Evolutionary conservation across 1,284 basidiomycete species (phyloP).

Genomic region (Hymenochaete sp.): DNA sequence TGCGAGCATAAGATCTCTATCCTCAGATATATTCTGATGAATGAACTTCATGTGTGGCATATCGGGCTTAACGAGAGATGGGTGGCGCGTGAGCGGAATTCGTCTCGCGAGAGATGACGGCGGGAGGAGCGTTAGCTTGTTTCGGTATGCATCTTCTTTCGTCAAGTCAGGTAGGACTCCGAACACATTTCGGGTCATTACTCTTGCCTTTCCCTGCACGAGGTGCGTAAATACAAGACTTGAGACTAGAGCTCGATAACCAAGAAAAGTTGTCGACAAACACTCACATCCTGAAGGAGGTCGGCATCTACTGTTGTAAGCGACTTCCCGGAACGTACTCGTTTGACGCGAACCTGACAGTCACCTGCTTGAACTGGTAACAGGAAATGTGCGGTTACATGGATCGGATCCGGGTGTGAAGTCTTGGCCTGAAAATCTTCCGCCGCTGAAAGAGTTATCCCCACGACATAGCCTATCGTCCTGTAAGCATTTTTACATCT

Average conservation of each 20-base stretch:
- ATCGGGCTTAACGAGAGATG: slow-evolving; percentile 28
- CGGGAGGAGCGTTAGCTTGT: slow-evolving; percentile 31
- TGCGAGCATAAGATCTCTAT: slow-evolving; percentile 29
- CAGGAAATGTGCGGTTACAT: slow-evolving; percentile 52
- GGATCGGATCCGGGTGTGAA: slow-evolving; percentile 44
- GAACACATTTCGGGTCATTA: slow-evolving; percentile 49
- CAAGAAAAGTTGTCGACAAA: slow-evolving; percentile 2
- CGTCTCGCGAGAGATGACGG: slow-evolving; percentile 48
- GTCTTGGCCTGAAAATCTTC: slow-evolving; percentile 39
- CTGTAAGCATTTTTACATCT: too few species aligned
- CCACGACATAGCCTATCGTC: slow-evolving; percentile 52
- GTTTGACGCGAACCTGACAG: slow-evolving; percentile 40
- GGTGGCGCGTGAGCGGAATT: slow-evolving; percentile 44
- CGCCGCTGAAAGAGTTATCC: slow-evolving; percentile 44
- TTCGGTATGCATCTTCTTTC: slow-evolving; percentile 5
- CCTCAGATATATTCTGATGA: slow-evolving; percentile 31
- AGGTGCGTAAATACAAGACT: background rate
- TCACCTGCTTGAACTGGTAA: slow-evolving; percentile 27
- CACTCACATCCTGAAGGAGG: slow-evolving; percentile 44
- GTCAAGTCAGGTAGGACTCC: slow-evolving; percentile 35
- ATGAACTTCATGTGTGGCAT: slow-evolving; percentile 29
- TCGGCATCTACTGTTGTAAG: slow-evolving; percentile 50
- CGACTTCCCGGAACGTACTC: slow-evolving; percentile 37
- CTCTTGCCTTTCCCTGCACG: slow-evolving; percentile 37
- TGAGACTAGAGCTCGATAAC: background rate